Conservation (phyloP, 805 yeast species). For the Cyberlindnera subsufficiens region DNA sequence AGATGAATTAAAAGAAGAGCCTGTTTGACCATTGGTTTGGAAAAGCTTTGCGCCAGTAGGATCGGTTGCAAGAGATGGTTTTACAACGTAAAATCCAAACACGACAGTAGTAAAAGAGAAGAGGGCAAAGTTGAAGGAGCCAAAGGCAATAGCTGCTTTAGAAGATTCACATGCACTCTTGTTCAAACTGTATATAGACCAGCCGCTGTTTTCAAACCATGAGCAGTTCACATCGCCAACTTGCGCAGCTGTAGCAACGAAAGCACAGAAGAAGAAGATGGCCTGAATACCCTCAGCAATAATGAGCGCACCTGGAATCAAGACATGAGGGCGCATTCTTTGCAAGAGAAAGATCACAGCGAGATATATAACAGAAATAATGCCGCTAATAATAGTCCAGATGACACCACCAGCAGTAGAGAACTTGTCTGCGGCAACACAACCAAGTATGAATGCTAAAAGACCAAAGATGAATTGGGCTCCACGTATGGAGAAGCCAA, state of each 20-base stretch:
- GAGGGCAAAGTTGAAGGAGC: slow-evolving; percentile 12
- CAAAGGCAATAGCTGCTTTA: slow-evolving; percentile 19
- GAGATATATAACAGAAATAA: slow-evolving; percentile 8
- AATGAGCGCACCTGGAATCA: slow-evolving; percentile 12
- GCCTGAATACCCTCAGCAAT: slow-evolving; percentile 10
- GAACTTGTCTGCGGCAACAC: slow-evolving; percentile 6
- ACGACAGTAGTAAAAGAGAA: slow-evolving; percentile 9
- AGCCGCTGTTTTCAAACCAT: background rate
- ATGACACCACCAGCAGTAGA: slow-evolving; percentile 6
- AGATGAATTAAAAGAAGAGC: background rate
- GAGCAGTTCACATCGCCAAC: slow-evolving; percentile 11
- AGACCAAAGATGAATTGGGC: slow-evolving; percentile 10
- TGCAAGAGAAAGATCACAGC: slow-evolving; percentile 3
- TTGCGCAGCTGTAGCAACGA: slow-evolving; percentile 15
- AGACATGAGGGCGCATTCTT: background rate
- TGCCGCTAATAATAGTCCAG: slow-evolving; percentile 10
- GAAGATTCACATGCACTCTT: slow-evolving; percentile 9
- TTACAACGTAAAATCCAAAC: slow-evolving; percentile 7
- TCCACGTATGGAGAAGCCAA: slow-evolving; percentile 10
- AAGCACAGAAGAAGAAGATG: slow-evolving; percentile 14
- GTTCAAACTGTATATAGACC: background rate
- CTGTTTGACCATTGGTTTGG: background rate
- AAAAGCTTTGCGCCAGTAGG: background rate
- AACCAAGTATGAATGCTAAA: slow-evolving; percentile 10
- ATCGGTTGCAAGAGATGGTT: slow-evolving; percentile 1